Conservation (phyloP, 2,329 filamentous ascomycete genomes). For the Colletotrichum eremochloae region DNA sequence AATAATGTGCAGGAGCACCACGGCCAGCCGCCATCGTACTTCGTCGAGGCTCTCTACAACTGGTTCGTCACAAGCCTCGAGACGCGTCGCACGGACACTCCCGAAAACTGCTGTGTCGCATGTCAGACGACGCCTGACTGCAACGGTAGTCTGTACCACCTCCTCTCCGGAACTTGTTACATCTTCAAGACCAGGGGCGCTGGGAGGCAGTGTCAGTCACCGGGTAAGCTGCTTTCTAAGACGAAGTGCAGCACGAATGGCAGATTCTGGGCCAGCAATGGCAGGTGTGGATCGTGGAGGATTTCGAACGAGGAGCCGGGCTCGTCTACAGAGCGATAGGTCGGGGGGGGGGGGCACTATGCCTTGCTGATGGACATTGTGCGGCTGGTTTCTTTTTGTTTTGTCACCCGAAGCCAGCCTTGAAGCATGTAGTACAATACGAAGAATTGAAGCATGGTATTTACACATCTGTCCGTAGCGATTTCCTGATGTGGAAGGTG, state of each 20-base stretch:
- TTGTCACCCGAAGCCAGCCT: too few species aligned
- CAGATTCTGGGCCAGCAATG: constrained; percentile 34
- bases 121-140: constrained; percentile 27
- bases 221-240: constrained; percentile 15
- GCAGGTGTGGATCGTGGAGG: constrained; percentile 25
- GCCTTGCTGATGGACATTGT: not conserved
- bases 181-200: constrained; percentile 10
- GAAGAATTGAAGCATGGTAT: not conserved
- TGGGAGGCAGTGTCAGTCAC: not conserved
- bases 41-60: constrained; percentile 24
- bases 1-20: constrained; percentile 21
- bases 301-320: constrained; percentile 11
- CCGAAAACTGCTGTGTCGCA: constrained; percentile 29
- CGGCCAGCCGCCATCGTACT: constrained; percentile 12
- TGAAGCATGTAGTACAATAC: not conserved
- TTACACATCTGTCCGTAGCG: not conserved
- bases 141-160: constrained; percentile 31
- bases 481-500: constrained; percentile 23
- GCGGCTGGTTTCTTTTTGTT: not conserved
- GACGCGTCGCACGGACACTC: not conserved
- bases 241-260: not conserved
- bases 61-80: constrained; percentile 6
- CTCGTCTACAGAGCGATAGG: not conserved
- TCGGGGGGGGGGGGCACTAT: too few species aligned
- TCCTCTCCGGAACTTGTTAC: constrained; percentile 12